Evolutionary conservation across 2,329 filamentous ascomycete species (phyloP).

Genomic region (Colletotrichum chlorophyti): DNA sequence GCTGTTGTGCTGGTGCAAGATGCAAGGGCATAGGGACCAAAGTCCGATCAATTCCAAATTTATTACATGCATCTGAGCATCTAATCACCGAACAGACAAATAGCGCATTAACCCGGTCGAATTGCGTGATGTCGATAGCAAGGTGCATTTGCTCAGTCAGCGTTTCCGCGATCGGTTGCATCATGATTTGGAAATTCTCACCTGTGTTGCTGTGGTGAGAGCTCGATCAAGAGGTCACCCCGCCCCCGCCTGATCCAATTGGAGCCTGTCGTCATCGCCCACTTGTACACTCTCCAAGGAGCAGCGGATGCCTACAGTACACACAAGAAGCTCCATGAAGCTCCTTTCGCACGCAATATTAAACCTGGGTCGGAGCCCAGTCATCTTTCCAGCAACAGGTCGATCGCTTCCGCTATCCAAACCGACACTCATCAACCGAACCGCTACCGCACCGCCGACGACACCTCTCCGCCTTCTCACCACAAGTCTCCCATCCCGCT

Average conservation of each 20-base stretch:
- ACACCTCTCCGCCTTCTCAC: not conserved
- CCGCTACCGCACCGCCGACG: not conserved
- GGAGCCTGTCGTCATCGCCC: slow-evolving; percentile 7
- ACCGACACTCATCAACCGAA: not conserved
- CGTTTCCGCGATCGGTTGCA: slow-evolving; percentile 17
- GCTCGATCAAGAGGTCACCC: slow-evolving; percentile 7
- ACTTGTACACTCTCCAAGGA: too few species aligned
- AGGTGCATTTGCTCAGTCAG: slow-evolving; percentile 7
- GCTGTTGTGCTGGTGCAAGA: too few species aligned
- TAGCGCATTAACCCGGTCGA: not conserved
- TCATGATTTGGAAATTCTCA: slow-evolving; percentile 18
- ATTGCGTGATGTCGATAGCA: slow-evolving; percentile 6
- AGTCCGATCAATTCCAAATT: slow-evolving; percentile 8
- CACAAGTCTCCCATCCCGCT: not conserved
- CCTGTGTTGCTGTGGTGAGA: not conserved
- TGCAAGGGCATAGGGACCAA: too few species aligned
- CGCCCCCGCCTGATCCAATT: slow-evolving; percentile 23
- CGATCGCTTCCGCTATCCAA: not conserved
- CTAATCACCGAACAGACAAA: too few species aligned
- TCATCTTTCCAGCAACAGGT: not conserved
- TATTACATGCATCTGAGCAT: too few species aligned
- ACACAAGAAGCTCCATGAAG: slow-evolving; percentile 26
- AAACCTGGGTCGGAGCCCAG: slow-evolving; percentile 18
- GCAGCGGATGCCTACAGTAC: too few species aligned
- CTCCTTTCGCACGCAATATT: slow-evolving; percentile 12